A percentile compares a stretch with the other conserved stretches of the same genome.
Evolutionary conservation across 768 basidiomycete species (phyloP).

Genomic region (Grammothele lineata): DNA sequence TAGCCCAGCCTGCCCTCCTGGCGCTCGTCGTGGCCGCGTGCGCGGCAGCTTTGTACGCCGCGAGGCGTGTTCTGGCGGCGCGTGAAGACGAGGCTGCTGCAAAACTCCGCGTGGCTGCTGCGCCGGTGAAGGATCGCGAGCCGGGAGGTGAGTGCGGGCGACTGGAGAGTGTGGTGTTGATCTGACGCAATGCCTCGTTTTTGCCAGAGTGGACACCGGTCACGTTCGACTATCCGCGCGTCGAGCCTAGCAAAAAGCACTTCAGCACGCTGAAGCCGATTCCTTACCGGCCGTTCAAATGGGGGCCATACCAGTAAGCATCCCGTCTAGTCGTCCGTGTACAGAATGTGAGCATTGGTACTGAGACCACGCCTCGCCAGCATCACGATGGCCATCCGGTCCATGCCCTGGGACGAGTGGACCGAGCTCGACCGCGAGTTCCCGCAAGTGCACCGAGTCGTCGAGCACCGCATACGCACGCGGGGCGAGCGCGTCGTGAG

Average conservation of each 20-base stretch:
- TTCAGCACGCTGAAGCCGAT: conserved; percentile 48
- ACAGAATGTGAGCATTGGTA: not conserved
- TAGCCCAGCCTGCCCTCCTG: no score
- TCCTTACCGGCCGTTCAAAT: conserved; percentile 62
- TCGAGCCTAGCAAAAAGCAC: conserved; percentile 37
- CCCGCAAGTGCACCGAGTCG: conserved; percentile 50
- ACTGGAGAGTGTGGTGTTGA: not conserved
- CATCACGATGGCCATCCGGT: conserved; percentile 65
- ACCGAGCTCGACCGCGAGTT: conserved; percentile 68
- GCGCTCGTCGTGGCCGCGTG: no score
- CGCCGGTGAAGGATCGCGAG: no score
- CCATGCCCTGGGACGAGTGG: conserved; percentile 70
- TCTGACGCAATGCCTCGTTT: not conserved
- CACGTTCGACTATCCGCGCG: conserved; percentile 46
- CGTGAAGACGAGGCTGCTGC: no score
- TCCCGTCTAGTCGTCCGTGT: not conserved
- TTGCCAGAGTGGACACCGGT: conserved; percentile 52
- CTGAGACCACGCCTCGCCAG: conserved; percentile 28
- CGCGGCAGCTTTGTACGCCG: no score
- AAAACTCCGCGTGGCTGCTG: no score
- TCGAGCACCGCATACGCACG: conserved; percentile 48
- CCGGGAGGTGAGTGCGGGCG: conserved; percentile 2
- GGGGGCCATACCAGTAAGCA: conserved; percentile 58
- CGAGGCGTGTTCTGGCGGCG: no score
- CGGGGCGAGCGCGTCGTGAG: conserved; percentile 45